Conservation (phyloP, 495 filamentous ascomycete genomes). For the Pseudomonodictys pantanalensis region DNA sequence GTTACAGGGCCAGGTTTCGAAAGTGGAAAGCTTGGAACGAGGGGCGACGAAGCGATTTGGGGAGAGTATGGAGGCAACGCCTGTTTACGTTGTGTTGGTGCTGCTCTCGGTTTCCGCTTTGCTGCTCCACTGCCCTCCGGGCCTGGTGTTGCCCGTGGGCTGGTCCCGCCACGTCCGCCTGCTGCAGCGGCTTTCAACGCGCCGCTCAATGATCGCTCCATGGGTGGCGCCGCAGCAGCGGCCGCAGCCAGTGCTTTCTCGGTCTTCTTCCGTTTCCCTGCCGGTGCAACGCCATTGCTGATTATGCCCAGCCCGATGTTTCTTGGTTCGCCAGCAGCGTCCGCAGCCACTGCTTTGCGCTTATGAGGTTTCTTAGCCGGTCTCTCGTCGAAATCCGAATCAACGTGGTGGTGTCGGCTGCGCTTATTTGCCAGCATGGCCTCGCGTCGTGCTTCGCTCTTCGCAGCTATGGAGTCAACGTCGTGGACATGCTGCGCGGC, state of each 20-base stretch:
- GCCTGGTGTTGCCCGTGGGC: conserved; percentile 60
- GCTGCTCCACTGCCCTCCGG: conserved; percentile 56
- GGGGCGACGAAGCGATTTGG: conserved; percentile 67
- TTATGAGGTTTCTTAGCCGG: conserved; percentile 57
- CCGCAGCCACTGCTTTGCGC: conserved; percentile 57
- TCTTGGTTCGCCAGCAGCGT: conserved; percentile 36
- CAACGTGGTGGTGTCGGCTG: conserved; percentile 60
- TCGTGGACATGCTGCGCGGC: conserved; percentile 69
- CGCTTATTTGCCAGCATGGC: conserved; percentile 70
- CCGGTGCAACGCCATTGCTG: conserved; percentile 37
- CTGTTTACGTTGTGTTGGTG: conserved; percentile 38
- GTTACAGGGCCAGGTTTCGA: conserved; percentile 37
- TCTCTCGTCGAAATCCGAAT: conserved; percentile 76
- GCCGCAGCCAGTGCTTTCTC: conserved; percentile 55
- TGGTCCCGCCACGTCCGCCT: conserved; percentile 47
- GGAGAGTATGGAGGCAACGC: conserved; percentile 60
- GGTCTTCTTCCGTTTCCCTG: conserved; percentile 75
- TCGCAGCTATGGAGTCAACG: conserved; percentile 67
- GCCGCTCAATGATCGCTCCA: conserved; percentile 70
- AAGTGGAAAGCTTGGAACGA: conserved; percentile 61
- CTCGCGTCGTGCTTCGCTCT: conserved; percentile 79
- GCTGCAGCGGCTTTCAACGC: conserved; percentile 50
- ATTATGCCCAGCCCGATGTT: conserved; percentile 41
- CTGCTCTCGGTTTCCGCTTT: conserved; percentile 63
- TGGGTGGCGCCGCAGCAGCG: conserved; percentile 45